Evolutionary conservation across 169 alveolate species (phyloP).

Genomic region (Cryptosporidium bovis): DNA sequence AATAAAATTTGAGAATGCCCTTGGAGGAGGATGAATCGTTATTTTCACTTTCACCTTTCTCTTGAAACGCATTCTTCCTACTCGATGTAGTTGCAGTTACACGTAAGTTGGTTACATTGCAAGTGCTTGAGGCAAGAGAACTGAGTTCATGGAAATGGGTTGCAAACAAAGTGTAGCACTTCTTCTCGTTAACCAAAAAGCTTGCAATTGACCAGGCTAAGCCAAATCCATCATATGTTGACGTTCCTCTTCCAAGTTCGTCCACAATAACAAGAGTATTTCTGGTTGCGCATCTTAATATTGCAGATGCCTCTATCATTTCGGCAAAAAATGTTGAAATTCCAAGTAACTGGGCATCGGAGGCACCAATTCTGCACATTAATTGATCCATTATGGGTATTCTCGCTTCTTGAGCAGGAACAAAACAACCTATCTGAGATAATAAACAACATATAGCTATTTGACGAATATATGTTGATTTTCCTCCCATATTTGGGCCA

Average conservation of each 20-base stretch:
- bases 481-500: constrained; percentile 99
- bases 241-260: constrained; percentile 98
- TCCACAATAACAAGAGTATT: constrained; percentile 93
- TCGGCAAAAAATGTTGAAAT: constrained; percentile 97
- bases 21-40: constrained; percentile 80
- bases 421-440: constrained; percentile 95
- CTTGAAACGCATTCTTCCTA: constrained; percentile 78
- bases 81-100: constrained; percentile 88
- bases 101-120: constrained; percentile 82
- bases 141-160: constrained; percentile 98
- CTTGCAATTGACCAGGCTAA: constrained; percentile 97
- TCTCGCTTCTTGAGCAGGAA: constrained; percentile 92
- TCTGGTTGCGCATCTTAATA: constrained; percentile 91
- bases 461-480: constrained; percentile 94
- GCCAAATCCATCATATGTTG: constrained; percentile 96
- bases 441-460: constrained; percentile 88
- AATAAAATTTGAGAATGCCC: constrained; percentile 84
- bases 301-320: constrained; percentile 95
- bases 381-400: constrained; percentile 93
- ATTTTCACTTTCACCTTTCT: constrained; percentile 17
- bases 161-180: constrained; percentile 95
- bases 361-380: constrained; percentile 97
- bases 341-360: constrained; percentile 94
- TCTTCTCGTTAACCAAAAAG: constrained; percentile 88
- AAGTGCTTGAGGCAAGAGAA: constrained; percentile 85